Base-by-base conservation (phyloP, 1,284 basidiomycete species). In the Melampsora larici-populina region DNA sequence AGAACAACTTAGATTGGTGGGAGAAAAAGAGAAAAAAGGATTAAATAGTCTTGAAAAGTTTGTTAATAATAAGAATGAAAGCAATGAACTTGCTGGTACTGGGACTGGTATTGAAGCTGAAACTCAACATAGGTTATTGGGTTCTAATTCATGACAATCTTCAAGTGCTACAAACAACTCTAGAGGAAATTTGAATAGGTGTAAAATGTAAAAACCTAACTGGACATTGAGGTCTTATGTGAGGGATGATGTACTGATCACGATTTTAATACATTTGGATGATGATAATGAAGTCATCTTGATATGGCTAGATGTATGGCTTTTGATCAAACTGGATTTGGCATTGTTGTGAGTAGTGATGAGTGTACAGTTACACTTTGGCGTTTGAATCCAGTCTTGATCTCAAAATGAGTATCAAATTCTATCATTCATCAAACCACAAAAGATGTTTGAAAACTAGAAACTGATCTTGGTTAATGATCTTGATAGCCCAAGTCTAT, bases 321-420 rank as follows among this genome's bases (percentile, higher is more conserved):
- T 0, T 96, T 97, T 87, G 91, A 94, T 83, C 91, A 91, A 0
- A 90, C 86, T 43, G 91, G 93, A 80, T 85, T 93, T 68, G 89
- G 90, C 79, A 86, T 98, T 62, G 93, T 92, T 13, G 93, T 92
- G 58, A 95, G 92, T 51, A 92, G 93, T 55, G 95, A 97, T 84
- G 97, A 99, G 83, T 92, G 89, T 83, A 96, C 94, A 17, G 90
- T 99, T 80, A 99, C 98, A 85, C 89, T 97, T 79, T 99, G 96
- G 96, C 88, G 91, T 79, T 88, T 94, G 26, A 73, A 78, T 33
- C 68, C 77, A 70, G n/a, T 60, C 43, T 66, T 26, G 62, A 62
- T 72, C 26, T 55, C 62, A 29, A 72, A 78, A 70, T 78, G 33
- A 74, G 72, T 65, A 26, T 26, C 67, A 72, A 79, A 58, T 81